Evolutionary conservation across 73 alveolate genomes (phyloP).

Genomic region (Paraurostyla sp.): DNA sequence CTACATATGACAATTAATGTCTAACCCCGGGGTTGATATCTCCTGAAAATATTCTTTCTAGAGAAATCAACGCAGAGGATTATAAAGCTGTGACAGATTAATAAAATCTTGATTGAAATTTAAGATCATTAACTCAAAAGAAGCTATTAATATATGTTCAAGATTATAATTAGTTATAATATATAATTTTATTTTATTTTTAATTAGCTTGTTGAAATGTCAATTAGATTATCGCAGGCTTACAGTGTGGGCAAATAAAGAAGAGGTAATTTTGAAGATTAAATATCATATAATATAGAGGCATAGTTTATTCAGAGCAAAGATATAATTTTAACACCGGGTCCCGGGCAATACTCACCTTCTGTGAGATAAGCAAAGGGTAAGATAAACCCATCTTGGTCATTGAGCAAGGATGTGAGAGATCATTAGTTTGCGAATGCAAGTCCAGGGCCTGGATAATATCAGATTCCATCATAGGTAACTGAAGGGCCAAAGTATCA

Average conservation of each 20-base stretch:
- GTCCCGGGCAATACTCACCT: conserved; percentile 69
- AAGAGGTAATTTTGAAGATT: conserved; percentile 1
- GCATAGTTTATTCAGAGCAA: conserved; percentile 25
- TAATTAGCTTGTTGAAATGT: background rate
- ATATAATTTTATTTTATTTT: conserved; percentile 41
- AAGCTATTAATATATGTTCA: background rate
- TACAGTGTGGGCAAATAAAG: conserved; percentile 30
- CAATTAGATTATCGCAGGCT: conserved; percentile 35
- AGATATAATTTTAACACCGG: conserved; percentile 37
- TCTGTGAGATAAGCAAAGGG: background rate
- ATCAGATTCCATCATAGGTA: conserved; percentile 57
- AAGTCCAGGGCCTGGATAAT: conserved; percentile 65
- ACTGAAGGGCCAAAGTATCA: conserved; percentile 62
- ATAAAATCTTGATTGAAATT: too few relatives aligned
- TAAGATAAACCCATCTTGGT: conserved; percentile 47
- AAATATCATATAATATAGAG: background rate
- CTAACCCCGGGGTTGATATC: conserved; percentile 4
- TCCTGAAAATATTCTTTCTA: background rate
- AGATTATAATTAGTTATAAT: background rate
- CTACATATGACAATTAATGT: conserved; percentile 14
- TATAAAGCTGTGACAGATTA: too few relatives aligned
- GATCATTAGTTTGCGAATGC: background rate
- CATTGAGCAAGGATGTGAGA: conserved; percentile 57
- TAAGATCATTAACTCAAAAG: too few relatives aligned
- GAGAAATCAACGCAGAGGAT: too few relatives aligned